phyloP scores from a whole-genome alignment of 805 yeast genomes.

The Kuraishia capsulata region DNA sequence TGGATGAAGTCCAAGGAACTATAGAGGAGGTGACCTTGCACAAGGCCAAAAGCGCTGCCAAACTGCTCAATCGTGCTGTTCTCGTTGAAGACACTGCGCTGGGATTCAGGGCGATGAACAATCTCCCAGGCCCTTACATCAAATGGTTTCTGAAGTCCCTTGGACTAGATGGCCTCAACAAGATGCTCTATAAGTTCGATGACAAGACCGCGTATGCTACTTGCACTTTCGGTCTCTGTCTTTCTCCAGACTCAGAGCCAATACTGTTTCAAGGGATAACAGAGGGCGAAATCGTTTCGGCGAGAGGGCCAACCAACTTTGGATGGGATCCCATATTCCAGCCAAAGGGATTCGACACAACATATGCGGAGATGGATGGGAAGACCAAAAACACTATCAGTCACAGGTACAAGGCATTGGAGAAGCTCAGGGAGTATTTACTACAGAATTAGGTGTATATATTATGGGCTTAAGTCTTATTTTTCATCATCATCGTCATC shows the following conservation, averaged over 20 bases:
- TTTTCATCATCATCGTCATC: slow-evolving; percentile 4
- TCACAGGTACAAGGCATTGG: slow-evolving; percentile 82
- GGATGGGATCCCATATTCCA: slow-evolving; percentile 94
- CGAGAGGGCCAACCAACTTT: slow-evolving; percentile 71
- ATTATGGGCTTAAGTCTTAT: background rate
- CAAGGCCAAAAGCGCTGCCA: slow-evolving; percentile 71
- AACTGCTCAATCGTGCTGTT: slow-evolving; percentile 63
- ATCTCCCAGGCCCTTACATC: slow-evolving; percentile 88
- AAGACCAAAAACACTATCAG: slow-evolving; percentile 69
- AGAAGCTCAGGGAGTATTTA: slow-evolving; percentile 54
- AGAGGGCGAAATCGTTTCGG: slow-evolving; percentile 68
- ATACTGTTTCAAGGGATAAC: slow-evolving; percentile 78
- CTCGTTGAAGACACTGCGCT: slow-evolving; percentile 94
- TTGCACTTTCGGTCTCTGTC: slow-evolving; percentile 89
- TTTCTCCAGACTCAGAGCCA: slow-evolving; percentile 68
- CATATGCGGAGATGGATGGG: slow-evolving; percentile 88
- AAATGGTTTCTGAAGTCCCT: slow-evolving; percentile 82
- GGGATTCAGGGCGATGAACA: slow-evolving; percentile 68
- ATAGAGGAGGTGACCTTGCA: slow-evolving; percentile 72
- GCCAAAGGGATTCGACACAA: slow-evolving; percentile 66
- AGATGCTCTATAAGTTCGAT: slow-evolving; percentile 72
- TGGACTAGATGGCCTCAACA: slow-evolving; percentile 71
- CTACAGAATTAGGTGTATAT: slow-evolving; percentile 5
- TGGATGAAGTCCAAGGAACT: slow-evolving; percentile 88
- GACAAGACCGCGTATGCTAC: slow-evolving; percentile 82